Percentiles rank a stretch among this genome's conserved stretches.
Evolutionary conservation across 805 yeast genomes (phyloP).

Genomic region (Suhomyces pyralidae): DNA sequence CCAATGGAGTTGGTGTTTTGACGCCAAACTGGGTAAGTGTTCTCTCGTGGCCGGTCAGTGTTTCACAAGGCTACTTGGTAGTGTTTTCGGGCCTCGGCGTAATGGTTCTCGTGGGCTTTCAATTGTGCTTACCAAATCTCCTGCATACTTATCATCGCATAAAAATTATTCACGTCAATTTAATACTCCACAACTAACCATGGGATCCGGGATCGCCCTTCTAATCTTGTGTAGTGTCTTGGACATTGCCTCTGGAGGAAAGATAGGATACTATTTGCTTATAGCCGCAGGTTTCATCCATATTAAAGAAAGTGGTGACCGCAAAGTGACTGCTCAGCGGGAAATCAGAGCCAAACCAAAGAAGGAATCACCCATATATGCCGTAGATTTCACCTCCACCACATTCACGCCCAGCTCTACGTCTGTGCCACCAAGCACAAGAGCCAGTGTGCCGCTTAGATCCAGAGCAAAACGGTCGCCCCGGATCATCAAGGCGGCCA

Average conservation of each 20-base stretch:
- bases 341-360: background rate
- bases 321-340: background rate
- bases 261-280: background rate
- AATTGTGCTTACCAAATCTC: background rate
- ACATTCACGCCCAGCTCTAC: constrained; percentile 23
- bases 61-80: too few relatives aligned
- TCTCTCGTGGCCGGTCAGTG: too few relatives aligned
- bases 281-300: background rate
- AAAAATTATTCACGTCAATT: background rate
- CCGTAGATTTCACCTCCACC: constrained; percentile 42
- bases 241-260: constrained; percentile 1
- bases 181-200: background rate
- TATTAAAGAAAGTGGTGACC: background rate
- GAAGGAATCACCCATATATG: constrained; percentile 33
- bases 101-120: too few relatives aligned
- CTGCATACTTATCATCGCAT: background rate
- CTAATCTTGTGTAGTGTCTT: constrained; percentile 1
- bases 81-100: too few relatives aligned
- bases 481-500: constrained; percentile 40
- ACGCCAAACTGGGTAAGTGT: too few relatives aligned
- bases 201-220: background rate
- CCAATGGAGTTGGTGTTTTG: too few relatives aligned
- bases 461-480: constrained; percentile 32
- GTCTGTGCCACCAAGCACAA: constrained; percentile 17
- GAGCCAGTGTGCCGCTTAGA: constrained; percentile 15